These are phyloP conservation scores for Neonectria faginata DNA, from an alignment of 2,329 filamentous ascomycete genomes.

Conservation along the genomic window DNA sequence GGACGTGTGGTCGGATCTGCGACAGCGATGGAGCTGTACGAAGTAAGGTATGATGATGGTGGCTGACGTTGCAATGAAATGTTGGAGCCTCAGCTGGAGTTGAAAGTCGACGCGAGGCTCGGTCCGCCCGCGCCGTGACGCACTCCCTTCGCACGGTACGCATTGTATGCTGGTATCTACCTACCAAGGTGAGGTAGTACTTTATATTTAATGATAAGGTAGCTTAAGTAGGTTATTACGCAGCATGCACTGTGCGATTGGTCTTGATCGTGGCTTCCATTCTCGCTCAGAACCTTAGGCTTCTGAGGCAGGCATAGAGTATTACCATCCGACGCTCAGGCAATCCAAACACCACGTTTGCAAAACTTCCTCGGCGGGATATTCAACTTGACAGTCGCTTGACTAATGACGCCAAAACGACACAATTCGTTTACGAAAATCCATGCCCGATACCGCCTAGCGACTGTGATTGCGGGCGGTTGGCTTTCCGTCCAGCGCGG, in stretches of 20 bases:
- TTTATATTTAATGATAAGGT: no score
- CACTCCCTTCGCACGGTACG: constrained; percentile 6
- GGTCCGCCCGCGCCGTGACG: constrained; percentile 24
- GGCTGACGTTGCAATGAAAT: constrained; percentile 1
- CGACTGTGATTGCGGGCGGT: constrained; percentile 5
- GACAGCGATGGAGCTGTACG: constrained; percentile 1
- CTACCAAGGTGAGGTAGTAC: no score
- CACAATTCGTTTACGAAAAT: constrained; percentile 7
- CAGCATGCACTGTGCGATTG: constrained; percentile 7
- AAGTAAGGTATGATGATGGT: constrained; percentile 4
- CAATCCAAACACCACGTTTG: neutral
- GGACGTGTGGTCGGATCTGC: neutral
- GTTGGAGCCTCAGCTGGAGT: constrained; percentile 18
- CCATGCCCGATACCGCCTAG: constrained; percentile 21
- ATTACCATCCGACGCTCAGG: neutral
- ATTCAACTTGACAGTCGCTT: neutral
- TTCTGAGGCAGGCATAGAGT: neutral
- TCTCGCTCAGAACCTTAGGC: neutral
- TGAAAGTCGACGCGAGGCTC: constrained; percentile 21
- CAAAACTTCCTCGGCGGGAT: neutral
- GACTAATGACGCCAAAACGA: neutral
- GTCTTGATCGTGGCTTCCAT: neutral
- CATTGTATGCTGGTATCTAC: no score
- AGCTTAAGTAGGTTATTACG: no score
- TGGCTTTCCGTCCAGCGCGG: constrained; percentile 9